Base-by-base conservation (phyloP, 1,139 yeast species). In the Arxiozyma telluris region DNA sequence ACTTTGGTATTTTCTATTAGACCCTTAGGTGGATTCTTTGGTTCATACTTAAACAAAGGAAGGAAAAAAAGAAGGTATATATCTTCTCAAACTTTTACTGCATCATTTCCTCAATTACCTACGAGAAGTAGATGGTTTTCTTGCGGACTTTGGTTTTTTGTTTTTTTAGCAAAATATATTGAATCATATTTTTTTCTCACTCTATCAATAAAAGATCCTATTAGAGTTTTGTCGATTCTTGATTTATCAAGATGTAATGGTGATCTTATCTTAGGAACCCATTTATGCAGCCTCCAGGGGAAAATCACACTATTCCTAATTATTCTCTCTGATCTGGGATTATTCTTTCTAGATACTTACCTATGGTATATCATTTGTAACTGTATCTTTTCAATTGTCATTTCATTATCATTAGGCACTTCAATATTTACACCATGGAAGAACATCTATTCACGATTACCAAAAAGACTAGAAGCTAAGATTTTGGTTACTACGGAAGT, bases 371-470 rank as follows among this genome's bases (percentile, higher is more conserved):
- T 88, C 58, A 80, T 89, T 50, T 83, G 89, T 76, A 88, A 84
- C 64, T 83, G 93, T 55, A 64, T 84, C 1, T 83, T 88, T 58
- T 87, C 96, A 1, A 79, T 87, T 27, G 74, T 79, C 2, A 68
- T 87, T 39, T 85, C 96, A 0, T 82, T 86, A 63, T 79, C 82
- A 9, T 73, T 82, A 52, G 96, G 96, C 0, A 83, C 85, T 3
- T 87, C 96, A 1, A 81, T 87, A 5, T 77, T 88, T 71, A 84
- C 95, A 0, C 96, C 96, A 0, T 88, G 96, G 96, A 79, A 85
- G 64, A 87, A 87, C 63, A 81, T 86, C 6, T 89, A 83, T 65
- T 77, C 87, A 1, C 73, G 90, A 52, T 69, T 89, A 45, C 95
- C 96, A 0, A 82, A 83, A 58, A 75, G 96, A 61, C 82, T 89